Evolutionary conservation across 2,329 filamentous ascomycete species (phyloP).

Genomic region (Aspergillus japonicus): DNA sequence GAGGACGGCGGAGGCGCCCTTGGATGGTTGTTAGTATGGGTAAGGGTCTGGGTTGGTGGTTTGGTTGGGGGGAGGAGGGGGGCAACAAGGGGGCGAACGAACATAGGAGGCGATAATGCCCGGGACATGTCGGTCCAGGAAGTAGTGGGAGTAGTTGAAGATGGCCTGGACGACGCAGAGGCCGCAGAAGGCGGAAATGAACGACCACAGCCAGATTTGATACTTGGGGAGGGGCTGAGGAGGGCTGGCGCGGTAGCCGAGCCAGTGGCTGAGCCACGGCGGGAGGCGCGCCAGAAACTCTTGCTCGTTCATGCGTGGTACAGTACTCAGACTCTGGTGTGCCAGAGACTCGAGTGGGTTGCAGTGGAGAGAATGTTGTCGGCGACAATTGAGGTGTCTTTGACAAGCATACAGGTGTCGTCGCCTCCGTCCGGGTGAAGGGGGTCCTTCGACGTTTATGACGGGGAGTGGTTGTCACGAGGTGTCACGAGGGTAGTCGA

Average conservation of each 20-base stretch:
- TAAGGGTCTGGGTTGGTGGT: neutral
- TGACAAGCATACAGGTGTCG: too few species aligned
- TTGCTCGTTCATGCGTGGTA: conserved; percentile 1
- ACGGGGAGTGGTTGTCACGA: too few species aligned
- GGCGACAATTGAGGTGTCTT: too few species aligned
- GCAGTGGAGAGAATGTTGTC: too few species aligned
- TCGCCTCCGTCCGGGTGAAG: too few species aligned
- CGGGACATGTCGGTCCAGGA: conserved; percentile 25
- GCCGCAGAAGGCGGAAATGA: conserved; percentile 28
- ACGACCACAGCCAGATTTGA: conserved; percentile 27
- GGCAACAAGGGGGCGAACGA: conserved; percentile 8
- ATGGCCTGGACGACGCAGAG: conserved; percentile 26
- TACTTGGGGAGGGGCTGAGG: conserved; percentile 25
- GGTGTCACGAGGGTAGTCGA: too few species aligned
- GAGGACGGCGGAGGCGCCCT: conserved; percentile 34
- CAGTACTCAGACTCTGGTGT: too few species aligned
- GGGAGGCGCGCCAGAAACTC: conserved; percentile 22
- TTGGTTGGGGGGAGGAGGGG: too few species aligned
- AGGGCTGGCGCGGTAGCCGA: conserved; percentile 27
- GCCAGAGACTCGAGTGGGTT: too few species aligned
- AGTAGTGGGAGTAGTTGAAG: conserved; percentile 30
- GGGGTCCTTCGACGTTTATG: too few species aligned
- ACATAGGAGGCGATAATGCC: conserved; percentile 29
- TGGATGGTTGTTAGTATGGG: neutral
- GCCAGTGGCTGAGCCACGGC: conserved; percentile 28